Evolutionary conservation across 345 rosid genomes (phyloP).

Genomic region (Eucalyptus pumila): DNA sequence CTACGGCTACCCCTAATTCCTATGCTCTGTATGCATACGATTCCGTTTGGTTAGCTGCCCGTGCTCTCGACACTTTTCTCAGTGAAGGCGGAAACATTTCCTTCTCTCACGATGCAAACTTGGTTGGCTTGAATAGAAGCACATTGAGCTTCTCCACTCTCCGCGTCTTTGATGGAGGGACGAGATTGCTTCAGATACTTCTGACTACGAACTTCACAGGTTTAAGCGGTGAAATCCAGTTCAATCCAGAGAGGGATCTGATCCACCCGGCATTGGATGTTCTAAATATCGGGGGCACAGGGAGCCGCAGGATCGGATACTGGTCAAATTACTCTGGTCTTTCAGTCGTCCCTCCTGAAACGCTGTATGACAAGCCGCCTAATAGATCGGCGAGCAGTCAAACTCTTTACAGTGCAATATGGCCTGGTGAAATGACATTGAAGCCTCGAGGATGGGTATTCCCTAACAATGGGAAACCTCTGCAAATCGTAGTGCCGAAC

Average conservation of each 20-base stretch:
- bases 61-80: conserved; percentile 56
- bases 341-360: conserved; percentile 53
- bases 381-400: conserved; percentile 35
- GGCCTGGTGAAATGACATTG: conserved; percentile 68
- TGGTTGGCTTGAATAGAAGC: conserved; percentile 33
- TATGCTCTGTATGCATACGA: conserved; percentile 87
- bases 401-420: conserved; percentile 42
- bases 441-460: conserved; percentile 87
- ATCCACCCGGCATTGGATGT: conserved; percentile 63
- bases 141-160: conserved; percentile 43
- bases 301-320: conserved; percentile 61
- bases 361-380: conserved; percentile 35
- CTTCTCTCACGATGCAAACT: conserved; percentile 50
- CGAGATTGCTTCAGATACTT: conserved; percentile 46
- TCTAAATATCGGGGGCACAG: conserved; percentile 60
- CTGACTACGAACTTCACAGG: conserved; percentile 59
- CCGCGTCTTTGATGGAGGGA: conserved; percentile 58
- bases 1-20: conserved; percentile 37
- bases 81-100: conserved; percentile 49
- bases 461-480: conserved; percentile 72
- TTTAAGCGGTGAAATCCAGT: conserved; percentile 49
- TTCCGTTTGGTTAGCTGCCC: conserved; percentile 88
- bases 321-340: conserved; percentile 83
- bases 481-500: conserved; percentile 69
- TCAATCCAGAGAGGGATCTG: conserved; percentile 43